Base-by-base conservation (phyloP, 768 basidiomycete genomes). In the Termitomyces sp. region DNA sequence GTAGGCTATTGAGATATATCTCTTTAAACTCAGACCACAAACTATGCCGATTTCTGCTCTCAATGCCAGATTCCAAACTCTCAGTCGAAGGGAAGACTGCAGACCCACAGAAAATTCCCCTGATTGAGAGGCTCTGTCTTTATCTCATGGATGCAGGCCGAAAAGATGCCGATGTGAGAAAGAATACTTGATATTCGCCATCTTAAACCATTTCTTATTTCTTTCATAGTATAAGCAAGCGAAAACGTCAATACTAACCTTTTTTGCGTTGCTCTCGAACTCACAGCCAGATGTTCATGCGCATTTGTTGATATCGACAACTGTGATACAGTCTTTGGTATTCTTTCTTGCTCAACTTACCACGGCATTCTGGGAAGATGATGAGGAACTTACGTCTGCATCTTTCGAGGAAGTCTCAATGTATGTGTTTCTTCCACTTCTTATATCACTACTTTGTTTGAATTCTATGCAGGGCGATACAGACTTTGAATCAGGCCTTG, bases 361-460 rank as follows among this genome's bases (percentile, higher is more conserved):
- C 0, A 76, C 76, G 1, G 77, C 81, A 2, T 68, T 93, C 16
- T 93, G 88, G 87, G 87, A 90, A 65, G 86, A 86, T 36, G 80
- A 82, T 42, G 77, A 80, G 48, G 64, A 64, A 32, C 64, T 84
- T 14, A 64, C 77, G 26, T 62, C 59, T 33, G 62, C 66, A 16
- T 72, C 79, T 2, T 61, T 76, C 0, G 68, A 72, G 26, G 67
- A 66, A 5, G 66, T 75, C 32, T 62, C 69, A 3, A 69, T 71
- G 83, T 83, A 64, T 60, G 79, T 55, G 27, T 6, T 22, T 42
- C 46, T 44, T 14, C 14, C 5, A 18, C n/a, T 7, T 32, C 43
- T 44, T 22, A 18, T 51, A 46, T 33, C 24, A 12, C 42, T 26
- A 7, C 18, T 18, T 30, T 6, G 47, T 26, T 14, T 44, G n/a